Evolutionary conservation across 805 yeast species (phyloP), one percentile per base, ranked within the genome.

Genomic region (Vanderwaltozyma tropicalis): DNA sequence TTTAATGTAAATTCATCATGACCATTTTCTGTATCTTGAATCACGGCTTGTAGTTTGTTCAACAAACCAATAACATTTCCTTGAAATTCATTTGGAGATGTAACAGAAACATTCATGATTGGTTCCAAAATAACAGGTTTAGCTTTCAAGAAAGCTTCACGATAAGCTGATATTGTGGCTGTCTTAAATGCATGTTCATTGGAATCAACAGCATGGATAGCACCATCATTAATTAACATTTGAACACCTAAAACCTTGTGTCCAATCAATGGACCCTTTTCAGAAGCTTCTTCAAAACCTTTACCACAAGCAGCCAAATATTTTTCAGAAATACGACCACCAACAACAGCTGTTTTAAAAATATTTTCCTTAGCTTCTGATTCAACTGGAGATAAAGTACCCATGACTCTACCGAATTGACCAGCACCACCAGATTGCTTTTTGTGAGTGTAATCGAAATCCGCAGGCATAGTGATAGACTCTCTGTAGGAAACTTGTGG

Each of bases 341-440:
- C 97, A 47, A 92, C 92, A 59, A 92, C 78, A 46, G 80, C 83
- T 34, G 95, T 81, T 55, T 80, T 76, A 63, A 89, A 92, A 49
- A 67, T 67, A 62, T 88, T 88, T 41, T 73, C 76, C 24, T 50
- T 57, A 19, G 39, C 46, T 31, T 59, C 64, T 34, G 75, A 78
- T 36, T 73, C 82, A 34, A 74, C 57, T 38, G 87, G 77, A 6
- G 69, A 63, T 65, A 88, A 61, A 40, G 69, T 72, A 59, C 99
- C 97, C 63, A 87, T 81, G 55, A 89, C 96, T 68, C 88, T 80
- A 64, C 95, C 98, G 59, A 78, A 92, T 71, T 92, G 99, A 67
- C 99, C 99, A 48, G 97, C 94, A 75, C 99, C 99, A 64, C 99
- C 99, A 57, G 89, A 75, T 69, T 92, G 99, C 61, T 87, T 89